Evolutionary conservation across 2,329 filamentous ascomycete species (phyloP).

Genomic region (Sclerotinia minor): DNA sequence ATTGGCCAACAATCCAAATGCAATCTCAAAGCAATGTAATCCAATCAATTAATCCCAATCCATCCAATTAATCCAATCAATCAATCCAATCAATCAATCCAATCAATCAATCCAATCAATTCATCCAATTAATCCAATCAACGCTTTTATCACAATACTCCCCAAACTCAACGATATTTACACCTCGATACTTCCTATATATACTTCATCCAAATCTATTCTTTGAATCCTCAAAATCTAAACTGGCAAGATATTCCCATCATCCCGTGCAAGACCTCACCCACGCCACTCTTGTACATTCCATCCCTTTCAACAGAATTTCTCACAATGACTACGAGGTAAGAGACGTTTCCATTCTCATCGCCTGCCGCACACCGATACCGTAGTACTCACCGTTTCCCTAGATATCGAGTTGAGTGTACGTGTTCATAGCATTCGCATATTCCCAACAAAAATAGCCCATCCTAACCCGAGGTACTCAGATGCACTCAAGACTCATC

Average conservation of each 20-base stretch:
- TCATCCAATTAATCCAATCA: too few relatives aligned
- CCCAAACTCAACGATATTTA: neutral
- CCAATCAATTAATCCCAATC: neutral
- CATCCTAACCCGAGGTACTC: conserved; percentile 18
- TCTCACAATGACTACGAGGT: conserved; percentile 19
- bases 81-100: neutral
- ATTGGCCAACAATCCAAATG: neutral
- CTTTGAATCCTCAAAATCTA: neutral
- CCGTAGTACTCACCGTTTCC: conserved; percentile 44
- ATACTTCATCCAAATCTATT: neutral
- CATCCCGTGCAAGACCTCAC: neutral
- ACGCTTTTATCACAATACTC: neutral
- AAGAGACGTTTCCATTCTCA: conserved; percentile 12
- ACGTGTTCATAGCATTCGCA: conserved; percentile 42
- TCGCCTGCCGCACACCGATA: neutral
- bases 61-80: neutral
- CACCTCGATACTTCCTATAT: neutral
- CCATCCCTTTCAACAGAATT: neutral
- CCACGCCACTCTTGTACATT: neutral
- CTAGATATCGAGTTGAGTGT: conserved; percentile 73
- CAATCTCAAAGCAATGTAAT: neutral
- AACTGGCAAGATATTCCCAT: neutral
- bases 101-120: neutral
- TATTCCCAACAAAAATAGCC: neutral
- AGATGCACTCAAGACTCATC: conserved; percentile 78